Base-by-base conservation (phyloP, 23 red algal genomes). In the Gracilaria gracilis region DNA sequence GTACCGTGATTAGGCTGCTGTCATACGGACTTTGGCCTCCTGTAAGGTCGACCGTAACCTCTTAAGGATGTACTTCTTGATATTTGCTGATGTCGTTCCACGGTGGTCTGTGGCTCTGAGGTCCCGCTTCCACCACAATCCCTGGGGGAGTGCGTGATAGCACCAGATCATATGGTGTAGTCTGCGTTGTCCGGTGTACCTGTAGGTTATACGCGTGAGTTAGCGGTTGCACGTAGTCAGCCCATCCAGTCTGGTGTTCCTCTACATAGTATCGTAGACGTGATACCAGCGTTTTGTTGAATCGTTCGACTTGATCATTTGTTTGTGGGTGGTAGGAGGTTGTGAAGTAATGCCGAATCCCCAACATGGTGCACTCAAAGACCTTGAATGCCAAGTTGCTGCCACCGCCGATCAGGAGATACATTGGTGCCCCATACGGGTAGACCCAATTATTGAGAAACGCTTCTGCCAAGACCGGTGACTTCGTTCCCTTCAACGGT, bases 201-300 rank as follows among this genome's bases (percentile, higher is more conserved):
- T 89, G 67, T 11, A 67, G 40, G 66, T 89, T 89, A 37, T 75
- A 89, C 3, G 62, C 69, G n/a, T 75, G 57, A 6, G 66, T 75
- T 9, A 89, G 14, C 2, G 72, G 67, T 17, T 46, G 29, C 19
- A 89, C 33, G n/a, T 59, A 57, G 6, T 32, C 47, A 32, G 75
- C 85, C 85, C 67, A 76, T 20, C 42, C 42, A 11, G 40, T 75
- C 19, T 75, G 85, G 35, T 75, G 69, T 33, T 70, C 85, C 14
- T 36, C 71, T 23, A 89, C 69, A 57, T 78, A 89, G 7, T 58
- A 14, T 37, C 59, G 66, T 38, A 79, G 21, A 5, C 71, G 12
- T 6, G 32, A 2, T 21, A 25, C 32, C 5, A 61, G 33, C 23
- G 66, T 75, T n/a, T 75, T 71, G 67, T 89, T 89, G 51, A 77